Conservation (phyloP, 129 eudicot species). For the Lactuca sativa region DNA sequence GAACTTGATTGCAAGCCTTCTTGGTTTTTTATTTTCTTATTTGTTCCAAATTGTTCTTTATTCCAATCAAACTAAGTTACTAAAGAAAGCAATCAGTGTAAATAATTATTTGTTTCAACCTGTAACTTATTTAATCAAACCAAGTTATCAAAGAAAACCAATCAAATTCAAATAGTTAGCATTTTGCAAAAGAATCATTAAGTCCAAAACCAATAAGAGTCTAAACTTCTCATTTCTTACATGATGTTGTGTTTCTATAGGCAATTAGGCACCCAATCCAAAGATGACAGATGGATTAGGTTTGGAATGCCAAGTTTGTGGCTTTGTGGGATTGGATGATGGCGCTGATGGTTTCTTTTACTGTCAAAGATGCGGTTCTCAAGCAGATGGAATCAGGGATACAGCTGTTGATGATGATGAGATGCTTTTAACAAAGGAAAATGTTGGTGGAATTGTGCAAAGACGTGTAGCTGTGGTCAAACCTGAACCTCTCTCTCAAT, state of each 20-base stretch:
- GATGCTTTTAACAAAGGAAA: conserved; percentile 29
- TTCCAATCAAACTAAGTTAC: too few relatives aligned
- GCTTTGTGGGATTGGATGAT: conserved; percentile 42
- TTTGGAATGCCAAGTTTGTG: conserved; percentile 51
- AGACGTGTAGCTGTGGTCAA: conserved; percentile 25
- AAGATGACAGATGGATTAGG: conserved; percentile 32
- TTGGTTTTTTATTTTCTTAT: too few relatives aligned
- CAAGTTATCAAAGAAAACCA: too few relatives aligned
- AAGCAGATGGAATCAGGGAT: conserved; percentile 51
- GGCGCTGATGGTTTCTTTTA: conserved; percentile 66
- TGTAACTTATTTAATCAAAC: too few relatives aligned
- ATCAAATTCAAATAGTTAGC: too few relatives aligned
- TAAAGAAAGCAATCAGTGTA: too few relatives aligned
- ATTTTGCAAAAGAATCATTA: too few relatives aligned
- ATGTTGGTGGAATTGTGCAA: conserved; percentile 31
- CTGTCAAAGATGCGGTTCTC: conserved; percentile 59
- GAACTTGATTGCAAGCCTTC: too few relatives aligned
- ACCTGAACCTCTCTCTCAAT: conserved; percentile 39
- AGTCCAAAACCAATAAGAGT: too few relatives aligned
- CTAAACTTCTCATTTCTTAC: too few relatives aligned
- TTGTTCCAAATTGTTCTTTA: too few relatives aligned
- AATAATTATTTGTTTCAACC: too few relatives aligned
- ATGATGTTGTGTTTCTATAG: conserved; percentile 12
- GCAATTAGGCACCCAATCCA: conserved; percentile 10
- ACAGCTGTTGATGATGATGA: conserved; percentile 55